A percentile compares a stretch with the other conserved stretches of the same genome.
Conservation (phyloP, 2,329 filamentous ascomycete species). For the Ophiostoma montium region DNA sequence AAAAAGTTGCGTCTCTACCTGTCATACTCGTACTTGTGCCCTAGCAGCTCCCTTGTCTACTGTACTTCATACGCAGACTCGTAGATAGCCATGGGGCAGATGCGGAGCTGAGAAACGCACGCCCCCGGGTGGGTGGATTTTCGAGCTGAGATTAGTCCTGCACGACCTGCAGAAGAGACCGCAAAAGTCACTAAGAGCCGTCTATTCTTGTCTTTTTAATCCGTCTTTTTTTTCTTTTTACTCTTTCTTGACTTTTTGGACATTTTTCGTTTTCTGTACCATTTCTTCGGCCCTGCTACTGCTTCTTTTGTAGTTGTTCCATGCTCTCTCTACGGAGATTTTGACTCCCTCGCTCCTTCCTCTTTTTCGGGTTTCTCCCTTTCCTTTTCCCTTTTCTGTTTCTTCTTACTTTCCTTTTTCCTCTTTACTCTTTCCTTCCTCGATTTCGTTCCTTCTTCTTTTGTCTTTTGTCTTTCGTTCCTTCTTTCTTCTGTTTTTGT, state of each 20-base stretch:
- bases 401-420: too few species aligned
- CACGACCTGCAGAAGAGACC: conserved; percentile 2
- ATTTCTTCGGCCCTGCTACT: not conserved
- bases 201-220: conserved; percentile 1
- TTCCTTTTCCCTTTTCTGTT: conserved; percentile 1
- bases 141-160: conserved; percentile 7
- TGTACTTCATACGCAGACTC: too few species aligned
- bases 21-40: too few species aligned
- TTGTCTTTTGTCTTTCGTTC: not conserved
- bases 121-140: not conserved
- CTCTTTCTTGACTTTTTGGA: not conserved
- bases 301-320: not conserved
- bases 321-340: too few species aligned
- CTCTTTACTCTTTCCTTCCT: not conserved
- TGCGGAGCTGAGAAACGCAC: conserved; percentile 1
- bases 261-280: not conserved
- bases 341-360: not conserved
- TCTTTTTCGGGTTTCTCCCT: not conserved
- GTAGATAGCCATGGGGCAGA: too few species aligned
- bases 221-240: not conserved
- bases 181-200: not conserved
- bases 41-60: too few species aligned
- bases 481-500: not conserved
- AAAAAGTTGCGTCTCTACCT: too few species aligned
- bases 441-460: not conserved